Evolutionary conservation across 2,329 filamentous ascomycete genomes (phyloP), one percentile per base, ranked within the genome.

Genomic region (Paraconiothyrium brasiliense): DNA sequence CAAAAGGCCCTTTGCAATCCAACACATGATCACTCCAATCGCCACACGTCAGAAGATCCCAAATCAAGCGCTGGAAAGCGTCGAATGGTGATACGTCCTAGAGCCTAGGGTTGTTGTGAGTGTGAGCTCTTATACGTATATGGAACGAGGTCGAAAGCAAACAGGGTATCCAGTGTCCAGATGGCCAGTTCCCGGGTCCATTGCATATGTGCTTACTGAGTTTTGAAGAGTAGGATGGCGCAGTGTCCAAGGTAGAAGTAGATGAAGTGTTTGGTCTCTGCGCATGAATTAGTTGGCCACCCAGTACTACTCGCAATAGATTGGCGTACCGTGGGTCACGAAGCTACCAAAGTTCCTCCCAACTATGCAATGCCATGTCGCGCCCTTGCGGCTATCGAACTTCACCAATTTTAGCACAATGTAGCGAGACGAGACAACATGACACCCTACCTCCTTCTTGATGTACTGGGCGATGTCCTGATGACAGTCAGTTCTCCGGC

Each of bases 231-330:
- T 59, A 99, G 87, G 78, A 99, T 98, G 62, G 95, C 95, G 81
- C 93, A 97, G 85, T 98, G 95, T 58, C 95, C 95, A 62, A 99
- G 91, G 84, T 99, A 99, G 85, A 99, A 99, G 85, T 99, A 99
- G 80, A 99, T 97, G 85, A 99, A 99, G 82, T 99, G 95, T 84
- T 98, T 98, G 32, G 95, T 98, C 82, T 98, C 95, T 97, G 83
- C 41, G 46, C 9, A 3, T 6, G 27, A 52, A 76, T 37, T 76
- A 75, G 48, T 75, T 58, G 20, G 20, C 24, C 27, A 27, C 13
- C 14, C 3, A 47, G 52, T n/a, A 41, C 51, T 34, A 16, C 16
- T 20, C 13, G 47, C n/a, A 49, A 55, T 48, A 30, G 11, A 16
- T 34, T 10, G 11, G 27, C 87, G 64, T 87, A 97, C 94, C 94